Conservation (phyloP, 2,329 filamentous ascomycete genomes). For the Pseudocercospora musae region DNA sequence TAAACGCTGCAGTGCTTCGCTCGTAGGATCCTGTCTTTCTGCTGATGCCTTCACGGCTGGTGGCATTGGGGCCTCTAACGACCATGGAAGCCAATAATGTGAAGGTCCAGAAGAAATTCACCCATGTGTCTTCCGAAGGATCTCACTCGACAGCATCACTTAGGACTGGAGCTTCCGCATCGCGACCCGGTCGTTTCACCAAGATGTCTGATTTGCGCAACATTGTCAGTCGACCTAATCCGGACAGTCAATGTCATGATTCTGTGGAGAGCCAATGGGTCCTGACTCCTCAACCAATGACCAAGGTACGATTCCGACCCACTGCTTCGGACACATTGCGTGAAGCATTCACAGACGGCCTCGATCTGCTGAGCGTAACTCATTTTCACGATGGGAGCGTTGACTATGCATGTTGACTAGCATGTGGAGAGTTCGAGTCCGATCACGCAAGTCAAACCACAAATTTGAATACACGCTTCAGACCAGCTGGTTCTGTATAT, state of each 20-base stretch:
- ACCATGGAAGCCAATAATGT: no score
- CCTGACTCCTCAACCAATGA: background rate
- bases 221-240: no score
- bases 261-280: background rate
- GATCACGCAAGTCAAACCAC: background rate
- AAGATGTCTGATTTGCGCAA: background rate
- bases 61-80: background rate
- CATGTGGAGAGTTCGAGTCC: background rate
- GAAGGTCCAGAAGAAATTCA: no score
- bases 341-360: background rate
- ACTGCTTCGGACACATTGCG: background rate
- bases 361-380: background rate
- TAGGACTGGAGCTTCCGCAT: background rate
- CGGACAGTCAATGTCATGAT: background rate
- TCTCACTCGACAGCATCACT: background rate
- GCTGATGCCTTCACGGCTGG: background rate
- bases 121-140: background rate
- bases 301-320: background rate
- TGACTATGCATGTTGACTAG: background rate
- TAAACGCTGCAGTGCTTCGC: background rate
- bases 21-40: background rate
- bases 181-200: background rate
- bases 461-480: background rate
- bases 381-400: background rate
- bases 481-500: background rate